These are phyloP conservation scores for Syncephalastrum contaminatum DNA, from an alignment of 371 early-diverging fungal genomes.

Conservation along the genomic window DNA sequence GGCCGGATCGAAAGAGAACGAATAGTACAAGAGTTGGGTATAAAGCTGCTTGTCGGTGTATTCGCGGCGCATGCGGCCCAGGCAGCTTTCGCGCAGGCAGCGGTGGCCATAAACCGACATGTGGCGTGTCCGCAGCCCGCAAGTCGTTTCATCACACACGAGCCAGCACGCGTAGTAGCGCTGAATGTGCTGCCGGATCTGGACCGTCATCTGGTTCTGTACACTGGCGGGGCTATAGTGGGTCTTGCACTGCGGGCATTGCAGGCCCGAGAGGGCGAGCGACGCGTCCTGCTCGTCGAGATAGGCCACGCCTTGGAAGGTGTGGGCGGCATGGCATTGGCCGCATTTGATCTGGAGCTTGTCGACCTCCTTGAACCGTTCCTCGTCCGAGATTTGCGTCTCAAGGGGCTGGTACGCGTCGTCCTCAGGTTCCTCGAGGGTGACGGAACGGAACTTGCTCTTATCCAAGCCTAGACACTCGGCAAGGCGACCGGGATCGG, in stretches of 20 bases:
- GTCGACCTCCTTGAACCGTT: slow-evolving; percentile 79
- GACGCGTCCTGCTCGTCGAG: slow-evolving; percentile 3
- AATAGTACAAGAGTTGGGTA: slow-evolving; percentile 47
- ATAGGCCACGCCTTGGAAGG: slow-evolving; percentile 58
- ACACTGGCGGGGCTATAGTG: slow-evolving; percentile 42
- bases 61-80: slow-evolving; percentile 65
- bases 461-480: slow-evolving; percentile 80
- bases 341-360: slow-evolving; percentile 61
- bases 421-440: slow-evolving; percentile 38
- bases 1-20: slow-evolving; percentile 38
- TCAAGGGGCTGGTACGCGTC: slow-evolving; percentile 73
- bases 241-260: slow-evolving; percentile 62
- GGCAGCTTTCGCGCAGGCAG: slow-evolving; percentile 69
- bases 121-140: slow-evolving; percentile 60
- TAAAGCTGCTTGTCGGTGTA: slow-evolving; percentile 49
- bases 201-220: slow-evolving; percentile 58
- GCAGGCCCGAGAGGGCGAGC: slow-evolving; percentile 31
- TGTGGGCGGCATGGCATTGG: slow-evolving; percentile 53
- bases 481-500: slow-evolving; percentile 78
- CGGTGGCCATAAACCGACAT: slow-evolving; percentile 74
- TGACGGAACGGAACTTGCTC: slow-evolving; percentile 45
- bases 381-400: slow-evolving; percentile 80
- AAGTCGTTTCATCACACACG: slow-evolving; percentile 77
- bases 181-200: slow-evolving; percentile 66
- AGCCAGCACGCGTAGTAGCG: slow-evolving; percentile 72